A percentile compares a stretch with the other conserved stretches of the same genome.
phyloP scores from a whole-genome alignment of 148 eudicot species.

The Polygonum maritimum region DNA sequence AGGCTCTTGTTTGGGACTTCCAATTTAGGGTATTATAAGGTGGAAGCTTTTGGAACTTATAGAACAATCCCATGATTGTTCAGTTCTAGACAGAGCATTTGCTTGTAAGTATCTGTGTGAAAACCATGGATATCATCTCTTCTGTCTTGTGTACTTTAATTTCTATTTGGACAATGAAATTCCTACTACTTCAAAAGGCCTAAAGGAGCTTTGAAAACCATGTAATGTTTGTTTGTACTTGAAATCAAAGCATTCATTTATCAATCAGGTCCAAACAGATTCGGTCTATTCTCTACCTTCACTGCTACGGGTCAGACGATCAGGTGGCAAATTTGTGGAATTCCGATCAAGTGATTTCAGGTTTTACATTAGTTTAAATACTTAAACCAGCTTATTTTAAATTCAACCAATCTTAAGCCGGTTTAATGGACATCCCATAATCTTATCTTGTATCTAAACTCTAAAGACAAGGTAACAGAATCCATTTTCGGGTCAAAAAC shows the following conservation, averaged over 20 bases:
- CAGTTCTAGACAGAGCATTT: neutral
- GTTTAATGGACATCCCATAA: no score
- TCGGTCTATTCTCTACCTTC: neutral
- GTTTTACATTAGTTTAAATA: neutral
- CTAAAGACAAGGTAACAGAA: neutral
- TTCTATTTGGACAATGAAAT: neutral
- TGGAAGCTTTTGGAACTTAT: neutral
- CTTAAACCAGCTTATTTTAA: neutral
- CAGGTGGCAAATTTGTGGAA: neutral
- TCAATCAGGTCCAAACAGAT: neutral
- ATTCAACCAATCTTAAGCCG: neutral
- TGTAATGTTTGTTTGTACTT: slow-evolving; percentile 3
- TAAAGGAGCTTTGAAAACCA: neutral
- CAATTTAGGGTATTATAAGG: neutral
- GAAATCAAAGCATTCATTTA: neutral
- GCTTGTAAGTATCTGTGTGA: slow-evolving; percentile 10
- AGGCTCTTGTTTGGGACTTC: neutral
- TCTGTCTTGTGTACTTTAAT: slow-evolving; percentile 2
- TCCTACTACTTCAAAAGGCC: neutral
- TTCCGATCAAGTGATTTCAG: neutral
- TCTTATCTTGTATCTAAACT: neutral
- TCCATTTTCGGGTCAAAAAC: neutral
- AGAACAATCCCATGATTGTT: neutral
- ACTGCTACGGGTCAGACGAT: no score
- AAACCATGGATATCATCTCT: slow-evolving; percentile 4